These are phyloP conservation scores for Suhomyces xylopsoci DNA, from an alignment of 805 yeast genomes.

Conservation along the genomic window DNA sequence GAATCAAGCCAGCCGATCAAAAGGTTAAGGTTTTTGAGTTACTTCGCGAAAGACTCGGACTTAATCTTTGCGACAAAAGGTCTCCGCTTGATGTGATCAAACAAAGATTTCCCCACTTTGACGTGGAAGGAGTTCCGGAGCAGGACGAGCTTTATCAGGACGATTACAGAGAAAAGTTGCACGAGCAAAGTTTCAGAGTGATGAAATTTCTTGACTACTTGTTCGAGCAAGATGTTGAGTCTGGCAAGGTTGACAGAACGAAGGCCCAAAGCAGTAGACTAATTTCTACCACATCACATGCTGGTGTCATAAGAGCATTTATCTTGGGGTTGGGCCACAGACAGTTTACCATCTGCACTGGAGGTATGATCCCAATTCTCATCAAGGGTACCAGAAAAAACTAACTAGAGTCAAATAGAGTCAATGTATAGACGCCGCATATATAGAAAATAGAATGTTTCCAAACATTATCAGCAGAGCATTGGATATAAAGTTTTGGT, in stretches of 20 bases:
- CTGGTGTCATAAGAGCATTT: conserved; percentile 55
- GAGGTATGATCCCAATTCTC: conserved; percentile 62
- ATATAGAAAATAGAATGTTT: not conserved
- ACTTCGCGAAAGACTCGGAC: conserved; percentile 60
- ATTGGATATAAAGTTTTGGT: not conserved
- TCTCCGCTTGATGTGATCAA: conserved; percentile 36
- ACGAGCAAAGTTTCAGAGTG: conserved; percentile 50
- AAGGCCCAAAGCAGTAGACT: conserved; percentile 19
- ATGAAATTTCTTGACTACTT: conserved; percentile 40
- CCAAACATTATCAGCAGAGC: not conserved
- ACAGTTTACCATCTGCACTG: conserved; percentile 57
- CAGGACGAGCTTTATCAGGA: conserved; percentile 46
- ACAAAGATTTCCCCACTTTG: conserved; percentile 35
- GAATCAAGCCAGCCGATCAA: conserved; percentile 22
- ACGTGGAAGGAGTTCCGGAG: conserved; percentile 36
- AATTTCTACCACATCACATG: conserved; percentile 56
- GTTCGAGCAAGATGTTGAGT: conserved; percentile 21
- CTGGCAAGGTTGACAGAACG: conserved; percentile 19
- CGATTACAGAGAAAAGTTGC: conserved; percentile 46
- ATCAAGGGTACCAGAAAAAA: conserved; percentile 39
- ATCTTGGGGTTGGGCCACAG: conserved; percentile 54
- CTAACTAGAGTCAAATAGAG: not conserved
- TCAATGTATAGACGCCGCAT: not conserved
- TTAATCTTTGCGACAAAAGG: conserved; percentile 59
- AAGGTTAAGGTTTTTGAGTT: conserved; percentile 39